phyloP scores from a whole-genome alignment of 305 asterid species.

The Rubia tinctorum region DNA sequence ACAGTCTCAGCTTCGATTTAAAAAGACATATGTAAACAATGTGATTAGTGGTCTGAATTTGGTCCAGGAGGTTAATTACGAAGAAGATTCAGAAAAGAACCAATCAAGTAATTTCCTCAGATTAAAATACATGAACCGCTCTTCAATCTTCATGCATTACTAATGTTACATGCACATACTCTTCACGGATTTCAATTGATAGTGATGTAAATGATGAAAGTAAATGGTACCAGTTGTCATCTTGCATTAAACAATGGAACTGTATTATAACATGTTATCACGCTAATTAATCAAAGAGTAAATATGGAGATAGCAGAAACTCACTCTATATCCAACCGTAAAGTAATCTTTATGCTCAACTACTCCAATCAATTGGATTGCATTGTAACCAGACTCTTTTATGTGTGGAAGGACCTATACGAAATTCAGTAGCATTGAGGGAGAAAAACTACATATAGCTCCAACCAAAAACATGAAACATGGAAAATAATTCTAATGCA shows the following conservation, averaged over 20 bases:
- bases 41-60: neutral
- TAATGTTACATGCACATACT: neutral
- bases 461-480: constrained; percentile 16
- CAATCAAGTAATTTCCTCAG: neutral
- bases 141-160: neutral
- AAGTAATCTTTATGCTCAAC: constrained; percentile 96
- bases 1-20: neutral
- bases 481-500: constrained; percentile 8
- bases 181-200: neutral
- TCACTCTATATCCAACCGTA: constrained; percentile 85
- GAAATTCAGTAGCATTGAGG: constrained; percentile 20
- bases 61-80: neutral
- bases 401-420: constrained; percentile 83
- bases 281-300: constrained; percentile 2
- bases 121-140: neutral
- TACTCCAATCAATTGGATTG: constrained; percentile 85
- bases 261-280: neutral
- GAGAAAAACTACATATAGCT: constrained; percentile 18
- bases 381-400: constrained; percentile 95
- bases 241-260: neutral
- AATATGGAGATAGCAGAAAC: constrained; percentile 26
- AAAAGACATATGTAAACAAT: neutral
- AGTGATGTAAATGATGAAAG: neutral
- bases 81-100: neutral
- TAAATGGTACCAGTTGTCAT: neutral